Base-by-base conservation (phyloP, 116 monocot genomes). In the Thalassia testudinum region DNA sequence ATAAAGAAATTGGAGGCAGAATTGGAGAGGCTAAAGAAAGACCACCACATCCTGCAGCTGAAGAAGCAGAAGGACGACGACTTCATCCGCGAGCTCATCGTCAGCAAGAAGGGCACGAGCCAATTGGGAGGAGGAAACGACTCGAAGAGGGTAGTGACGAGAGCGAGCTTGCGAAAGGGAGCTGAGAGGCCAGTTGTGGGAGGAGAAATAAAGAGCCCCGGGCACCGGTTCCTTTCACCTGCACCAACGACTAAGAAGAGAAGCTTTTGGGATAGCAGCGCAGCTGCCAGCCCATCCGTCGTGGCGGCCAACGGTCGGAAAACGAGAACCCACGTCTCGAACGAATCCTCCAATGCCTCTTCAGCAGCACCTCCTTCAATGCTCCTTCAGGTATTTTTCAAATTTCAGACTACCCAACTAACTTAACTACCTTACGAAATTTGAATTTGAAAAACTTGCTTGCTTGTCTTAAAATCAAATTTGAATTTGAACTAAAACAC, bases 261-360 rank as follows among this genome's bases (percentile, higher is more conserved):
- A 37, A 88, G 74, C 55, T 95, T 88, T 61, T 95, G 88, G 88
- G 95, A 85, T 43, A 95, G 79, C 43, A 62, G 61, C n/a, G 62
- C 62, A 4, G 73, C 78, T 26, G 76, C 68, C 27, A 88, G 88
- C 60, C 88, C 88, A 10, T 77, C 81, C 0, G 62, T 72, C 22
- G 26, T 53, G 29, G 48, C 69, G 0, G 43, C 73, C 0, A 80
- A 87, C 52, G 79, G 67, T 23, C 81, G 95, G 72, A 95, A 88
- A 53, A 72, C 62, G 13, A 78, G 72, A 61, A 88, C 69, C 72
- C 80, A 83, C 68, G 73, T 80, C 16, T 69, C 62, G 12, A 26
- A 45, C 7, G 71, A 68, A 24, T 14, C 22, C 45, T 24, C 38
- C 14, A 18, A 22, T 19, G 20, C 64, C 0, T 5, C 47, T 2